Evolutionary conservation across 1,284 basidiomycete genomes (phyloP).

Genomic region (Butyriboletus regius): DNA sequence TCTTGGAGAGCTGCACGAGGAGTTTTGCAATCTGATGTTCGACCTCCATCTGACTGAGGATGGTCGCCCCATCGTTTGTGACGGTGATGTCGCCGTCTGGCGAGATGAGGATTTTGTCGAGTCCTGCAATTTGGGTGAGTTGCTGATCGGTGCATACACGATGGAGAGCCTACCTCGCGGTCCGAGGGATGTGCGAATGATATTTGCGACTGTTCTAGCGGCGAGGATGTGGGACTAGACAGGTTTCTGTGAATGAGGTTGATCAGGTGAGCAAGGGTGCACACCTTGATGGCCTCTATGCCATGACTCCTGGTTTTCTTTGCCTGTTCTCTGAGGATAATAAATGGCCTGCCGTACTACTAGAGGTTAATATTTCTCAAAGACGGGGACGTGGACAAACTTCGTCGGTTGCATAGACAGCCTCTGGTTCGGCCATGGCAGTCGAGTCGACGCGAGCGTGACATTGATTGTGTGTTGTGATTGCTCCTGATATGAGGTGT

Average conservation of each 20-base stretch:
- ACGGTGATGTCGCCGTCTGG: constrained; percentile 98
- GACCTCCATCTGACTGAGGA: constrained; percentile 92
- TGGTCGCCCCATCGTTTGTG: constrained; percentile 97
- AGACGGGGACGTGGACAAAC: constrained; percentile 36
- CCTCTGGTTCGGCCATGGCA: constrained; percentile 39
- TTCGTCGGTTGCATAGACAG: constrained; percentile 88
- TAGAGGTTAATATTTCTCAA: constrained; percentile 7
- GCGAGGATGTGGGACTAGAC: constrained; percentile 86
- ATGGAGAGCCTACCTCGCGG: constrained; percentile 62
- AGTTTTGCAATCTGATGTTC: constrained; percentile 98
- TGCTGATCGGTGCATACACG: constrained; percentile 1
- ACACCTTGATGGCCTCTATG: constrained; percentile 89
- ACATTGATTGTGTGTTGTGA: constrained; percentile 21
- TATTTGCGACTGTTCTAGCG: constrained; percentile 87
- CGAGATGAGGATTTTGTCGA: constrained; percentile 98
- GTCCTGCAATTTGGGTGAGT: constrained; percentile 44
- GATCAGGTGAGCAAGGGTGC: constrained; percentile 15
- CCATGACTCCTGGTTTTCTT: constrained; percentile 94
- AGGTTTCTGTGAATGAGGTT: not conserved
- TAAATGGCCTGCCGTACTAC: constrained; percentile 92
- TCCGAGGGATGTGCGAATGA: constrained; percentile 89
- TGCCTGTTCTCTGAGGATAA: constrained; percentile 91
- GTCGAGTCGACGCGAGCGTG: constrained; percentile 10
- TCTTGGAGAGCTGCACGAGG: constrained; percentile 91
- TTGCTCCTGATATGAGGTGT: constrained; percentile 21